Conservation (phyloP, 495 filamentous ascomycete genomes). For the Daldinia caldariorum region DNA sequence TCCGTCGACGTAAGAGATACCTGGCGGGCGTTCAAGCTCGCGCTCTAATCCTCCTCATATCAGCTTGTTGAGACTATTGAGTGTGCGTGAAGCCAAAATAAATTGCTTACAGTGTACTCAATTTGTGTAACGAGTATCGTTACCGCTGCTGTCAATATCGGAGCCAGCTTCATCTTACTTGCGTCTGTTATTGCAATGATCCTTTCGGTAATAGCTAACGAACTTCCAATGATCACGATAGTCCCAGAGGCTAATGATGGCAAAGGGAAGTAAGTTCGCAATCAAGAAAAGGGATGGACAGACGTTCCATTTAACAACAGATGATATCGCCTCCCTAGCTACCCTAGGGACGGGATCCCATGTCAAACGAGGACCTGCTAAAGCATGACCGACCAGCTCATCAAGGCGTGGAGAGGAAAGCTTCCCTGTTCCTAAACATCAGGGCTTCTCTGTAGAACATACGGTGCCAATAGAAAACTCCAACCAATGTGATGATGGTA, state of each 20-base stretch:
- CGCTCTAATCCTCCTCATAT: slow-evolving; percentile 5
- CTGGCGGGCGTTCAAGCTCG: slow-evolving; percentile 4
- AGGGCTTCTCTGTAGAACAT: too few relatives aligned
- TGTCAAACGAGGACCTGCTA: slow-evolving; percentile 14
- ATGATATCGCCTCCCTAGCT: background rate
- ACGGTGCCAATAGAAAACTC: slow-evolving; percentile 14
- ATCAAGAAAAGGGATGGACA: too few relatives aligned
- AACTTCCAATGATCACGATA: background rate
- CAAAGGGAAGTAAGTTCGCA: slow-evolving; percentile 6
- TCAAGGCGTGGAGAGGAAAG: too few relatives aligned
- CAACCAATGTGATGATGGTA: slow-evolving; percentile 14
- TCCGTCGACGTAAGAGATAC: slow-evolving; percentile 25
- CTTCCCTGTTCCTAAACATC: too few relatives aligned
- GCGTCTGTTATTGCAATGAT: background rate
- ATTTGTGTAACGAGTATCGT: slow-evolving; percentile 16
- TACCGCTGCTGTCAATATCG: background rate
- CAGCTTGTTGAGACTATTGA: slow-evolving; percentile 6
- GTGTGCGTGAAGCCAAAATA: background rate
- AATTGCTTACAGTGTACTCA: slow-evolving; percentile 14
- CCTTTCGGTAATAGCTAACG: slow-evolving; percentile 4
- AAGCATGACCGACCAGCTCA: too few relatives aligned
- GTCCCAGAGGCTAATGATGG: background rate
- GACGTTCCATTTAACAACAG: slow-evolving; percentile 17
- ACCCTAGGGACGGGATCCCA: slow-evolving; percentile 10
- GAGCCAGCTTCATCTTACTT: slow-evolving; percentile 23